Percentiles rank a stretch among this genome's conserved stretches.
Conservation (phyloP, 225 moss, liverwort and hornwort species). For the Bryoerythrophyllum caledonicum region DNA sequence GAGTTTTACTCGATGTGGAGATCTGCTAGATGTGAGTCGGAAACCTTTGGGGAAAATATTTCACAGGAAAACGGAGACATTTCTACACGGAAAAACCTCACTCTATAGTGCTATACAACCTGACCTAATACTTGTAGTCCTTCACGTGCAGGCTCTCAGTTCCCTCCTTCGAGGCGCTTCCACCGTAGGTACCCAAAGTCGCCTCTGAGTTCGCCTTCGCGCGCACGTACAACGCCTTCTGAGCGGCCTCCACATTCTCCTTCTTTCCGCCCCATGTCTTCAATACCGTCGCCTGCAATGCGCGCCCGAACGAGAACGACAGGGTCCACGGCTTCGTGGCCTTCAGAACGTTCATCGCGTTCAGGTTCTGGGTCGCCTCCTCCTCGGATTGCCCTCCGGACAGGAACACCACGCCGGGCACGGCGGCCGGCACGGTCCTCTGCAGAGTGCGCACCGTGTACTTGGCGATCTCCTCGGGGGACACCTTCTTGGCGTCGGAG, state of each 20-base stretch:
- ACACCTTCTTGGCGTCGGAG: conserved; percentile 44
- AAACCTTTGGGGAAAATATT: too few relatives aligned
- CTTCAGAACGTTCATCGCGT: conserved; percentile 52
- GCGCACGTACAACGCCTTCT: conserved; percentile 42
- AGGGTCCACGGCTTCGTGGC: conserved; percentile 47
- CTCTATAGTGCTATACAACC: neutral
- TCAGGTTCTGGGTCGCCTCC: conserved; percentile 51
- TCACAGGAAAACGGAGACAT: neutral
- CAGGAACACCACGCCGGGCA: conserved; percentile 47
- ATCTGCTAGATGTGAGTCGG: neutral
- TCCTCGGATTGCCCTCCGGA: conserved; percentile 57
- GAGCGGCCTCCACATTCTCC: conserved; percentile 49
- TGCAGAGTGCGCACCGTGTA: conserved; percentile 46
- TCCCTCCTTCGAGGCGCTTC: conserved; percentile 32
- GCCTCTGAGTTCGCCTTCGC: conserved; percentile 64
- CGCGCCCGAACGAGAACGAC: conserved; percentile 58
- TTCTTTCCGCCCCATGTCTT: conserved; percentile 59
- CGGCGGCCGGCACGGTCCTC: conserved; percentile 43
- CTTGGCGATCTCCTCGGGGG: conserved; percentile 44
- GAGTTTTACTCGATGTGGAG: too few relatives aligned
- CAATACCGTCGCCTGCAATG: conserved; percentile 50
- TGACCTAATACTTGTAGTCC: conserved; percentile 54
- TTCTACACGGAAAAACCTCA: neutral
- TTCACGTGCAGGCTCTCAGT: conserved; percentile 58
- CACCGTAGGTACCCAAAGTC: conserved; percentile 47